These are phyloP conservation scores for Claviceps maximensis DNA, from an alignment of 2,329 filamentous ascomycete species.

Conservation along the genomic window DNA sequence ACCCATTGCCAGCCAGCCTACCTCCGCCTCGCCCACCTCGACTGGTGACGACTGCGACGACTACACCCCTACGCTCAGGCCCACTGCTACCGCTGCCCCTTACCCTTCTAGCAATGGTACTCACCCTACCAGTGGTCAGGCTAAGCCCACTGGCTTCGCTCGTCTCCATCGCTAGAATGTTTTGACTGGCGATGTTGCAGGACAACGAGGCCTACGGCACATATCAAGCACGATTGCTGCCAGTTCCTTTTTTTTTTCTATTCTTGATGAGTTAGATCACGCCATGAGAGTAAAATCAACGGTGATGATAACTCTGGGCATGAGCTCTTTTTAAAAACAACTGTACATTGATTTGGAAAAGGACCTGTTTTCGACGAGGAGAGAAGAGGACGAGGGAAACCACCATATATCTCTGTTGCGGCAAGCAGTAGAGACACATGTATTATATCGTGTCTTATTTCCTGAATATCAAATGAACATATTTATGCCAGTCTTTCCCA, in stretches of 20 bases:
- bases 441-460: neutral
- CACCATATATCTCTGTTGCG: neutral
- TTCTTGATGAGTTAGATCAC: neutral
- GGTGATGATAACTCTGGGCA: neutral
- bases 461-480: conserved; percentile 1
- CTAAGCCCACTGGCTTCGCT: conserved; percentile 23
- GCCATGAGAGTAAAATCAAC: neutral
- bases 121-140: conserved; percentile 15
- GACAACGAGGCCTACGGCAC: neutral
- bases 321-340: neutral
- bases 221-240: neutral
- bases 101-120: conserved; percentile 28
- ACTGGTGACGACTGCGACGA: conserved; percentile 10
- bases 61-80: conserved; percentile 14
- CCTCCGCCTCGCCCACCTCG: neutral
- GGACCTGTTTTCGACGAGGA: neutral
- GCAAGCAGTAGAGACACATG: neutral
- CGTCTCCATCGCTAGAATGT: conserved; percentile 18
- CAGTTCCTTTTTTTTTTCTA: neutral
- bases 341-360: neutral
- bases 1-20: neutral
- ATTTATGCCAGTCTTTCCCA: neutral
- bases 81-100: conserved; percentile 26
- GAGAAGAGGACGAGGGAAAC: neutral
- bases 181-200: conserved; percentile 1